Conservation (phyloP, 192 early-diverging fungal species). For the Podila minutissima region DNA sequence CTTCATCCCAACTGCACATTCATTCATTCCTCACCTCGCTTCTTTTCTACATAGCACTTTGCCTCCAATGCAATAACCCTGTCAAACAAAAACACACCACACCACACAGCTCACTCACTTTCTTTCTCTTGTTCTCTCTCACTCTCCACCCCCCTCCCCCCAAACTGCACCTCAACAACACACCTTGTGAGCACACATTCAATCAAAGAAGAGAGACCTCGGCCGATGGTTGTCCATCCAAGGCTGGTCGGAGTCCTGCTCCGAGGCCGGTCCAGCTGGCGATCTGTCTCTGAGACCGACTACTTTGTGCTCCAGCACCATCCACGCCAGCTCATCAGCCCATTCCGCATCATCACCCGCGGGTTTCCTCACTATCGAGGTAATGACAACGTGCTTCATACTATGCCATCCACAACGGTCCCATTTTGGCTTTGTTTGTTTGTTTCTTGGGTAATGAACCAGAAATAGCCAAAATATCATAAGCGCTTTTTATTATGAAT, state of each 20-base stretch:
- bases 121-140: no score
- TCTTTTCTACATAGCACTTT: no score
- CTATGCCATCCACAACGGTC: neutral
- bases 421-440: neutral
- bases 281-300: slow-evolving; percentile 23
- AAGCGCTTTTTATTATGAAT: no score
- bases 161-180: no score
- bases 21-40: no score
- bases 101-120: no score
- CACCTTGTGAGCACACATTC: neutral
- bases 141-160: no score
- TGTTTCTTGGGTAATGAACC: neutral
- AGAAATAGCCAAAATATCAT: neutral
- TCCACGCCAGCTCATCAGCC: slow-evolving; percentile 13
- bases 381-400: neutral
- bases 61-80: no score
- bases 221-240: slow-evolving; percentile 29
- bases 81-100: no score
- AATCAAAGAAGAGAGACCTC: neutral
- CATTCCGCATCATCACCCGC: slow-evolving; percentile 43
- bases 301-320: slow-evolving; percentile 40
- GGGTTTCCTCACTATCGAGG: slow-evolving; percentile 46
- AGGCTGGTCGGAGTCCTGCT: slow-evolving; percentile 34
- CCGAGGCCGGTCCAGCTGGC: slow-evolving; percentile 36
- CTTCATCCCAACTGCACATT: no score